Evolutionary conservation across 208 protist species (phyloP).

Genomic region (Leptomonas seymouri): DNA sequence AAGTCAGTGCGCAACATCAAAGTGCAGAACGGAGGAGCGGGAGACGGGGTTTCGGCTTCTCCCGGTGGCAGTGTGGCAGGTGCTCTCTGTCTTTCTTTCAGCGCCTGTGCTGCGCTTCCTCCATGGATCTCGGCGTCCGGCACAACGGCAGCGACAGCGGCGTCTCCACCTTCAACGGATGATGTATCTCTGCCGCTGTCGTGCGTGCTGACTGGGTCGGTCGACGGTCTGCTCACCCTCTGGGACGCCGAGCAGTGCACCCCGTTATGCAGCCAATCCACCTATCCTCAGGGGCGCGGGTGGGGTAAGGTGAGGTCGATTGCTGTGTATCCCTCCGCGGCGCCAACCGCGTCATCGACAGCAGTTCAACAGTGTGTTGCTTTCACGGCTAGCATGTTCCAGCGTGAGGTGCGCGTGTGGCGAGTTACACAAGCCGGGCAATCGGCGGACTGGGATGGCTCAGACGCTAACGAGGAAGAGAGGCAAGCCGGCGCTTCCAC

Average conservation of each 20-base stretch:
- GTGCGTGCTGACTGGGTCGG: conserved; percentile 61
- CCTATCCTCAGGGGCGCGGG: conserved; percentile 29
- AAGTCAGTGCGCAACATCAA: conserved; percentile 86
- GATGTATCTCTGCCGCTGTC: neutral
- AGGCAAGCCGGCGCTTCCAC: neutral
- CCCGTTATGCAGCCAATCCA: conserved; percentile 50
- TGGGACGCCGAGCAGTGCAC: conserved; percentile 64
- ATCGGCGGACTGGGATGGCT: neutral
- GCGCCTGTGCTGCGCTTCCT: conserved; percentile 52
- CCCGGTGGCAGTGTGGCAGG: conserved; percentile 31
- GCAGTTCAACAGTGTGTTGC: conserved; percentile 27
- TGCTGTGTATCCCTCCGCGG: conserved; percentile 41
- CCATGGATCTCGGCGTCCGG: neutral
- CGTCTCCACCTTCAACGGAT: neutral
- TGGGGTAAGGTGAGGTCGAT: conserved; percentile 75
- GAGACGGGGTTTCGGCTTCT: neutral
- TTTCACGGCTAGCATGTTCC: conserved; percentile 81
- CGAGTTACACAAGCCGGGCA: neutral
- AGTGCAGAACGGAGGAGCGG: conserved; percentile 24
- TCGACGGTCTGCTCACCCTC: conserved; percentile 80
- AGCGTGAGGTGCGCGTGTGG: conserved; percentile 65
- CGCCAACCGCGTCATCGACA: neutral
- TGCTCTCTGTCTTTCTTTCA: conserved; percentile 73
- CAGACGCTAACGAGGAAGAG: conserved; percentile 4
- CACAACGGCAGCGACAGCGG: neutral